Evolutionary conservation across 345 rosid species (phyloP).

Genomic region (Firmiana major): DNA sequence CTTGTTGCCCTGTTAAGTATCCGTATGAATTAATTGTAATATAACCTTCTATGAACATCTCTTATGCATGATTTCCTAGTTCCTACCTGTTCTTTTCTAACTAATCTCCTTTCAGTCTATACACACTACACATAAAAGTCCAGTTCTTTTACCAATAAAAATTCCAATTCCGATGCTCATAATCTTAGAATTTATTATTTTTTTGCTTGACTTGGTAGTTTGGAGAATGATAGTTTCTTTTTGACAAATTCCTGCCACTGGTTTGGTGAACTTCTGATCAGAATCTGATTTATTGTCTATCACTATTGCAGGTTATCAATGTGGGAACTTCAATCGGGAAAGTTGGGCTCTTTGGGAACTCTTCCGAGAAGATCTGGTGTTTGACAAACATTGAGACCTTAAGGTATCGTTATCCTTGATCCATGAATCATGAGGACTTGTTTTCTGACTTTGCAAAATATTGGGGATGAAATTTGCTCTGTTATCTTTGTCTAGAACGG

Average conservation of each 20-base stretch:
- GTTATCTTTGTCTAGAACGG: background rate
- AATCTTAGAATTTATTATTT: background rate
- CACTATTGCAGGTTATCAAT: constrained; percentile 65
- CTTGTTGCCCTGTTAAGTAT: background rate
- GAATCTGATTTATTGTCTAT: background rate
- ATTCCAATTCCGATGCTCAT: too few species aligned
- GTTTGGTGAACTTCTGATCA: background rate
- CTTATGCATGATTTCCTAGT: background rate
- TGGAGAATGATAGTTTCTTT: background rate
- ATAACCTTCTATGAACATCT: background rate
- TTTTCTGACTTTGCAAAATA: background rate
- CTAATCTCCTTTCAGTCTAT: background rate
- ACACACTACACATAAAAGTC: background rate
- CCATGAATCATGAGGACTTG: background rate
- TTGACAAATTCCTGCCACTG: background rate
- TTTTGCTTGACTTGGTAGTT: background rate
- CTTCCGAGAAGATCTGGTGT: constrained; percentile 77
- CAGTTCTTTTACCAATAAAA: background rate
- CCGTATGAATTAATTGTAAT: background rate
- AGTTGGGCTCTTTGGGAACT: constrained; percentile 74
- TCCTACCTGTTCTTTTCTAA: background rate
- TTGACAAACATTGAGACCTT: constrained; percentile 86
- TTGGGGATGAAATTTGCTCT: background rate
- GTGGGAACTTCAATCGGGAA: constrained; percentile 85
- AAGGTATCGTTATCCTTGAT: constrained; percentile 43